Evolutionary conservation across 225 moss, liverwort and hornwort species (phyloP).

Genomic region (Pseudoscleropodium purum): DNA sequence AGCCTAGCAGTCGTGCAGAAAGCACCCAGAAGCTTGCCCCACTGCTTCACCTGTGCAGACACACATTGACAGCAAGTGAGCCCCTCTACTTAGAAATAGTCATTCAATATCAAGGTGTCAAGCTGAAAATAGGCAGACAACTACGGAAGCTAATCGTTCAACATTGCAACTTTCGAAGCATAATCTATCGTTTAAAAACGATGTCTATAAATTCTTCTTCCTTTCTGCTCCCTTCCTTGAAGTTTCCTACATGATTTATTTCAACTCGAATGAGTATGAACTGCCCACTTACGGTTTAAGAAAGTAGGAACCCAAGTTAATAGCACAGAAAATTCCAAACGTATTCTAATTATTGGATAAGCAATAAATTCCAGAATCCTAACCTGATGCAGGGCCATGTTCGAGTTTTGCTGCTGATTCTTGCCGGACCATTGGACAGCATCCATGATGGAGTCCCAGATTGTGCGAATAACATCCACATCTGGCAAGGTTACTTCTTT

Average conservation of each 20-base stretch:
- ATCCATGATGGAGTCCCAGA: constrained; percentile 97
- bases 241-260: not conserved
- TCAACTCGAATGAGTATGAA: not conserved
- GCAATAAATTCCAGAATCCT: too few relatives aligned
- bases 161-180: not conserved
- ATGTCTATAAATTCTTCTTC: not conserved
- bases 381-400: constrained; percentile 88
- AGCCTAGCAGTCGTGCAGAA: constrained; percentile 83
- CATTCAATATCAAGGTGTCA: not conserved
- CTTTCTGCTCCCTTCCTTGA: not conserved
- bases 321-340: not conserved
- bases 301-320: not conserved
- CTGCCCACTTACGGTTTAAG: not conserved
- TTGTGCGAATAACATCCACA: constrained; percentile 83
- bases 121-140: not conserved
- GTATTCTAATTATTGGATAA: not conserved
- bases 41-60: constrained; percentile 65
- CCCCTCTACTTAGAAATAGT: not conserved
- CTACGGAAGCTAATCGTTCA: not conserved
- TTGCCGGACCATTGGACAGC: constrained; percentile 97
- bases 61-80: not conserved
- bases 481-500: constrained; percentile 78
- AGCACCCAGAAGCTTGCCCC: constrained; percentile 90
- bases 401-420: constrained; percentile 94
- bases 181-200: not conserved